phyloP scores from a whole-genome alignment of 1,284 basidiomycete species.

The Puccinia triticina region DNA sequence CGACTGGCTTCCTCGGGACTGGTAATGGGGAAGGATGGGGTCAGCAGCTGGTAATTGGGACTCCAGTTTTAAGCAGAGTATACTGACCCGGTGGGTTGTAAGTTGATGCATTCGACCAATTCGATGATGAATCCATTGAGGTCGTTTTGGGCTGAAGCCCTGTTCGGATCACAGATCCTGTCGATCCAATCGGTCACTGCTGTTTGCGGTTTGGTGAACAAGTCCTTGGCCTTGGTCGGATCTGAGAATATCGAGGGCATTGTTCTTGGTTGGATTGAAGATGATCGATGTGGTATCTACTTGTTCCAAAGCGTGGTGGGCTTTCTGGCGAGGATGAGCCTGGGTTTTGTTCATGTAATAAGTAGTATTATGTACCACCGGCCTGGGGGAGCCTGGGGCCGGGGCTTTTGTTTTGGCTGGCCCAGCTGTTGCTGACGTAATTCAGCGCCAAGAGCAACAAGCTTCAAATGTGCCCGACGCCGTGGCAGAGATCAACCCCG shows the following conservation, averaged over 20 bases:
- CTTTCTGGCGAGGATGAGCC: no score
- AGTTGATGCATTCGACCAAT: constrained; percentile 20
- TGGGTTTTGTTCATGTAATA: no score
- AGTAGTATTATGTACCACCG: no score
- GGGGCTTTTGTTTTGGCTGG: no score
- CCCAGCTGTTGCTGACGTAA: no score
- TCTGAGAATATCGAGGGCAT: constrained; percentile 15
- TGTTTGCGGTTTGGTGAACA: constrained; percentile 14
- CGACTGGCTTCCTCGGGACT: constrained; percentile 46
- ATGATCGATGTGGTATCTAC: background rate
- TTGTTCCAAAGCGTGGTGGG: no score
- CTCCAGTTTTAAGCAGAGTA: background rate
- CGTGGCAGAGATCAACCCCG: no score
- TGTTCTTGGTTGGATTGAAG: background rate
- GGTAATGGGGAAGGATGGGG: background rate
- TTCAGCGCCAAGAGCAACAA: no score
- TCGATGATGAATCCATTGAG: constrained; percentile 36
- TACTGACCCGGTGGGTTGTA: constrained; percentile 28
- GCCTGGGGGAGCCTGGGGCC: no score
- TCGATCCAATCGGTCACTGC: constrained; percentile 35
- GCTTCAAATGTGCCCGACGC: no score
- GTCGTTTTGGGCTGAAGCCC: background rate
- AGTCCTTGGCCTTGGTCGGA: constrained; percentile 9
- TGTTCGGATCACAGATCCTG: constrained; percentile 1
- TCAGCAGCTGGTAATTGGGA: background rate